These are phyloP conservation scores for Fusarium sororula DNA, from an alignment of 2,329 filamentous ascomycete species.

Conservation along the genomic window DNA sequence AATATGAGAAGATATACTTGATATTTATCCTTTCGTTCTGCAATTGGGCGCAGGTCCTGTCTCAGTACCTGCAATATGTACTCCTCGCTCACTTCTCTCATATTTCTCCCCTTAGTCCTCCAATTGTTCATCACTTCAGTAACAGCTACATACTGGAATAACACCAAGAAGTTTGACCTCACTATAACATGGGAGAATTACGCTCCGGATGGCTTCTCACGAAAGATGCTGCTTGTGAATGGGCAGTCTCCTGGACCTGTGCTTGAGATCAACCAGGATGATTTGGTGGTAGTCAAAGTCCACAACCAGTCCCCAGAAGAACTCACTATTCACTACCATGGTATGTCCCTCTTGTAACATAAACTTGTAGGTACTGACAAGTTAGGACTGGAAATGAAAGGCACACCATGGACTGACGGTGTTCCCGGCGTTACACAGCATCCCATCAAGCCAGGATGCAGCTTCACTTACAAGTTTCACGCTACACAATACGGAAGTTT, in stretches of 20 bases:
- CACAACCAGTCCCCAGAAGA: constrained; percentile 58
- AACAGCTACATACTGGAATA: constrained; percentile 9
- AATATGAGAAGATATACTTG: too few species aligned
- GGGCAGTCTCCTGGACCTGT: constrained; percentile 69
- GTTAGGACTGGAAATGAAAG: constrained; percentile 58
- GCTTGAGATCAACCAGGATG: constrained; percentile 63
- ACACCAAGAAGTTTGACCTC: constrained; percentile 41
- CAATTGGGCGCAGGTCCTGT: neutral
- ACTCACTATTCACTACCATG: constrained; percentile 61
- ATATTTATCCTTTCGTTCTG: neutral
- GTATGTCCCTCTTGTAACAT: constrained; percentile 35
- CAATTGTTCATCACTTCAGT: neutral
- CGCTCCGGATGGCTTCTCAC: constrained; percentile 55
- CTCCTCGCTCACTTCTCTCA: neutral
- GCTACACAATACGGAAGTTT: constrained; percentile 66
- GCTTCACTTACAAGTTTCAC: constrained; percentile 64
- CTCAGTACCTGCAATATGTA: constrained; percentile 13
- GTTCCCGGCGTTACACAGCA: constrained; percentile 65
- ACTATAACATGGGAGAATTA: constrained; percentile 50
- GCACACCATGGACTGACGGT: constrained; percentile 69
- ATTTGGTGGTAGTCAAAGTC: constrained; percentile 56
- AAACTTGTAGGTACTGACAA: neutral
- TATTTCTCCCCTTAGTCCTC: constrained; percentile 15
- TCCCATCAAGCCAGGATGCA: constrained; percentile 57
- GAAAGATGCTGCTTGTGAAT: constrained; percentile 63